Evolutionary conservation across 331 rosid genomes (phyloP).

Genomic region (Arachis monticola): DNA sequence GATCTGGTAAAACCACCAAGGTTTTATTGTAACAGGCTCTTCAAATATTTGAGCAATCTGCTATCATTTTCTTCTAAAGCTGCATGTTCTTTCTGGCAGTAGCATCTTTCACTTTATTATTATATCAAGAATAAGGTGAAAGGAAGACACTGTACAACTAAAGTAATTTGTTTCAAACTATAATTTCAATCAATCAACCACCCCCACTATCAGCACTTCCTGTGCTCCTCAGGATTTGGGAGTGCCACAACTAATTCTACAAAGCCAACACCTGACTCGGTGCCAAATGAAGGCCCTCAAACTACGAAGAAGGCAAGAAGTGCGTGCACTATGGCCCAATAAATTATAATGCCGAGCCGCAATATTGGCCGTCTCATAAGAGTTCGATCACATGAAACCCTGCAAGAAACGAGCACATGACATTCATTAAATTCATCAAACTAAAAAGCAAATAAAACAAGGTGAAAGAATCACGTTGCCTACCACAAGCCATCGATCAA

Average conservation of each 20-base stretch:
- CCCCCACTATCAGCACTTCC: slow-evolving; percentile 27
- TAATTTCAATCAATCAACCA: slow-evolving; percentile 21
- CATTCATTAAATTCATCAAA: slow-evolving; percentile 21
- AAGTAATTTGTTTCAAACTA: slow-evolving; percentile 25
- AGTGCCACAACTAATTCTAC: slow-evolving; percentile 24
- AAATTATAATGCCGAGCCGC: slow-evolving; percentile 83
- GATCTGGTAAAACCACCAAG: neutral
- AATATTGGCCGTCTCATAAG: slow-evolving; percentile 91
- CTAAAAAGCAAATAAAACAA: neutral
- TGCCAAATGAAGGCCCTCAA: slow-evolving; percentile 50
- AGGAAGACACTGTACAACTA: slow-evolving; percentile 44
- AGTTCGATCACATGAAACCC: slow-evolving; percentile 97
- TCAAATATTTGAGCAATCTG: slow-evolving; percentile 41
- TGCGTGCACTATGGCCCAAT: slow-evolving; percentile 89
- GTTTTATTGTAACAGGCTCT: slow-evolving; percentile 30
- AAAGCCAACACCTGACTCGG: slow-evolving; percentile 22
- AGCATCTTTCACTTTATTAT: slow-evolving; percentile 36
- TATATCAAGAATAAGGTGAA: slow-evolving; percentile 35
- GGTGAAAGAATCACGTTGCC: slow-evolving; percentile 28
- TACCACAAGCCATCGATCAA: slow-evolving; percentile 97
- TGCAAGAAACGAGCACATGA: slow-evolving; percentile 41
- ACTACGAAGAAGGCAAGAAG: slow-evolving; percentile 82
- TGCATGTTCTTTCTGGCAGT: slow-evolving; percentile 31
- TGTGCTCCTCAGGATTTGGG: slow-evolving; percentile 20
- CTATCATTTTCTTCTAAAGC: slow-evolving; percentile 37